Conservation (phyloP, 1,139 yeast genomes). For the Kodamaea alishanica region DNA sequence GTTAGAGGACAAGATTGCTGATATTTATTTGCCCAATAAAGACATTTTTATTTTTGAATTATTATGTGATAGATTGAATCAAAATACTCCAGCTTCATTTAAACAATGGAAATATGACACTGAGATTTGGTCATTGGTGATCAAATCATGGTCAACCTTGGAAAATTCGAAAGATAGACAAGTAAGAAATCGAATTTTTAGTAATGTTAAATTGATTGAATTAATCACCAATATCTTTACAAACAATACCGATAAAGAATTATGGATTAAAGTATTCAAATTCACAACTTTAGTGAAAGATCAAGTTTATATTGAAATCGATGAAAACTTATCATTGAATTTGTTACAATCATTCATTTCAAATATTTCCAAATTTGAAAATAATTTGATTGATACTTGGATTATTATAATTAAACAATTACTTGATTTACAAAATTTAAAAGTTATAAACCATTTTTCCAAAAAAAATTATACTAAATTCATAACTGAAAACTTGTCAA, state of each 20-base stretch:
- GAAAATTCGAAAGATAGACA: conserved; percentile 14
- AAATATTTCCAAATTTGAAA: conserved; percentile 1
- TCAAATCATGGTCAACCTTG: conserved; percentile 35
- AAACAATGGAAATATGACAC: conserved; percentile 39
- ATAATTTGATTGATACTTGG: conserved; percentile 19
- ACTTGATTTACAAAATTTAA: conserved; percentile 25
- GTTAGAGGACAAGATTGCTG: conserved; percentile 27
- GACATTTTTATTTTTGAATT: conserved; percentile 62
- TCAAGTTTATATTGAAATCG: conserved; percentile 31
- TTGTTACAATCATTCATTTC: conserved; percentile 18
- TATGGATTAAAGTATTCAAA: conserved; percentile 13
- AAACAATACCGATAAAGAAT: conserved; percentile 10
- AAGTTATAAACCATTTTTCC: conserved; percentile 24
- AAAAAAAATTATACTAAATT: conserved; percentile 32
- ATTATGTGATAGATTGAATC: conserved; percentile 62
- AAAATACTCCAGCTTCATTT: conserved; percentile 29
- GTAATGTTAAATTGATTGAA: conserved; percentile 28
- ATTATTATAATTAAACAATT: conserved; percentile 20
- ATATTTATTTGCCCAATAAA: conserved; percentile 58
- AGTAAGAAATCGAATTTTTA: conserved; percentile 31
- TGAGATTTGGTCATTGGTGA: conserved; percentile 48
- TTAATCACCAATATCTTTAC: conserved; percentile 18
- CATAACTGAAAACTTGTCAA: conserved; percentile 14
- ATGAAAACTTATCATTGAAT: conserved; percentile 25
- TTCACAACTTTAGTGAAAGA: conserved; percentile 17